phyloP scores from a whole-genome alignment of 805 yeast species.

The Limtongia smithiae region DNA sequence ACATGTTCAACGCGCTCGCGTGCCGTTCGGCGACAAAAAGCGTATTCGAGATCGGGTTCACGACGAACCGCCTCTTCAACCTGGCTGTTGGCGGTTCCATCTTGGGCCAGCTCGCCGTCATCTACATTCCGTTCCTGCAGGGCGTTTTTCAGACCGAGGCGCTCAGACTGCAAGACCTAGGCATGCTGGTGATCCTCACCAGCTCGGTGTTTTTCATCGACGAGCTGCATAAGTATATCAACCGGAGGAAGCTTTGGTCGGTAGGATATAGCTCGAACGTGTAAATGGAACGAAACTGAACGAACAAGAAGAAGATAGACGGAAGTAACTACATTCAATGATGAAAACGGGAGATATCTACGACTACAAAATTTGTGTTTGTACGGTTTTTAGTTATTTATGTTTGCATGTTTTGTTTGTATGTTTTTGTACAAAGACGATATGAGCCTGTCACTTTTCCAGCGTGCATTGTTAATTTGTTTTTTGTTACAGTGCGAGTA shows the following conservation, averaged over 20 bases:
- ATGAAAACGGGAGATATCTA: too few species aligned
- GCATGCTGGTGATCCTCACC: conserved; percentile 58
- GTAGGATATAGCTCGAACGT: conserved; percentile 24
- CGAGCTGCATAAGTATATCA: conserved; percentile 63
- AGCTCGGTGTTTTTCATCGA: conserved; percentile 84
- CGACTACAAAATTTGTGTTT: too few species aligned
- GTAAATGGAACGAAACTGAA: too few species aligned
- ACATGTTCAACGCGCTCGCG: conserved; percentile 93
- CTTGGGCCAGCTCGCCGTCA: conserved; percentile 87
- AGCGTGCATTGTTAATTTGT: too few species aligned
- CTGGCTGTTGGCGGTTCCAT: conserved; percentile 85
- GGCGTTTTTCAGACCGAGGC: conserved; percentile 93
- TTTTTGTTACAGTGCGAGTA: too few species aligned
- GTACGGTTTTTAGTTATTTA: too few species aligned
- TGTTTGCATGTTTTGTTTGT: too few species aligned
- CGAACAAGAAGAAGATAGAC: too few species aligned
- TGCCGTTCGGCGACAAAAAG: conserved; percentile 88
- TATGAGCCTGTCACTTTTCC: too few species aligned
- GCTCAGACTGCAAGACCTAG: conserved; percentile 62
- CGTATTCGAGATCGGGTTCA: conserved; percentile 73
- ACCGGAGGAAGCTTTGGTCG: conserved; percentile 7
- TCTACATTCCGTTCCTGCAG: conserved; percentile 91
- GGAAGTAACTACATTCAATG: too few species aligned
- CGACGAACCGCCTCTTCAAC: conserved; percentile 84
- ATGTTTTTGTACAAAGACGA: too few species aligned